Base-by-base conservation (phyloP, 768 basidiomycete genomes). In the Trametes cingulata region DNA sequence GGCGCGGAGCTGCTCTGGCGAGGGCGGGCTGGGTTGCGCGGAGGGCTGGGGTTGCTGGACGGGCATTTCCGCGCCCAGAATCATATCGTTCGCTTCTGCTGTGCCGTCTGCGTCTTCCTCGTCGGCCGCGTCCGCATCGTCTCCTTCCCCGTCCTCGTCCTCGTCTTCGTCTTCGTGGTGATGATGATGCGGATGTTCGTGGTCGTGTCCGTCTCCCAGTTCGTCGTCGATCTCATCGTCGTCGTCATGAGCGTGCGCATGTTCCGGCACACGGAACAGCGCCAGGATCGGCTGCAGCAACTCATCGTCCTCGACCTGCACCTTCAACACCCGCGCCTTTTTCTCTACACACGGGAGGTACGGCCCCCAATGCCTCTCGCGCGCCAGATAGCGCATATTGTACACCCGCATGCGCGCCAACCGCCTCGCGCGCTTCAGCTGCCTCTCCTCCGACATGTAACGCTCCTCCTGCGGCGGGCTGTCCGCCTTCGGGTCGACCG, bases 1-100 rank as follows among this genome's bases (percentile, higher is more conserved):
- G 0, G 78, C 61, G 17, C 71, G 69, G 20, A 79, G 71, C 25
- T 72, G 68, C 3, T 70, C 40, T 3, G 50, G 19, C 1, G 62
- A 4, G 20, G 64, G 63, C 36, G 54, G 61, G 15, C 6, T 13
- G 7, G 45, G 19, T n/a, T 22, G 35, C 15, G 27, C 9, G 13
- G 49, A 52, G 24, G 29, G 13, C 20, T 29, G 15, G 17, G 39
- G 27, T 2, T 42, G 49, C 41, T 15, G 25, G 12, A 7, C 39
- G 20, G 25, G 17, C 25, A 15, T 15, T 15, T 47, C 48, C 40
- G 10, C 35, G 14, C n/a, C n/a, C n/a, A 25, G 40, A 4, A 27
- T 14, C 4, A 4, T 20, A n/a, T 40, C 39, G n/a, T 40, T 13
- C 39, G 3, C n/a, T 14, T 41, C 43, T 17, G 27, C 45, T 2